Percentiles rank a stretch among this genome's conserved stretches.
Conservation (phyloP, 129 eudicot species). For the Ambrosia trifida region DNA sequence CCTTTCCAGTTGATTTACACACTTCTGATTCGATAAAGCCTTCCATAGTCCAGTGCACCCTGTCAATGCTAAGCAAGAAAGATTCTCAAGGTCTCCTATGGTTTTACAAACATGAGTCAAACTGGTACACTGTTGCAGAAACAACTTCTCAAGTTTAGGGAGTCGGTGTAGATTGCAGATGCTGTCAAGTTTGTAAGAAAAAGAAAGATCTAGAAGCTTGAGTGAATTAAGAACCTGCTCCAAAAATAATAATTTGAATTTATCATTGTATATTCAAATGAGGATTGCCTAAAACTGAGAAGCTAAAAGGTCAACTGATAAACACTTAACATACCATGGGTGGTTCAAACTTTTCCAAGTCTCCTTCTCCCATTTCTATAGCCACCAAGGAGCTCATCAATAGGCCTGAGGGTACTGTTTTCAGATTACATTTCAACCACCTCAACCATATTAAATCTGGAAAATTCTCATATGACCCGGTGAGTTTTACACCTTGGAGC, state of each 20-base stretch:
- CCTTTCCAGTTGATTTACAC: too few species aligned
- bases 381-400: too few species aligned
- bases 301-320: background rate
- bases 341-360: conserved; percentile 20
- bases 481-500: background rate
- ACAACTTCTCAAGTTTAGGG: conserved; percentile 28
- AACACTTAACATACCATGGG: conserved; percentile 19
- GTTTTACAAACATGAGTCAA: conserved; percentile 20
- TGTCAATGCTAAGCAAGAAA: conserved; percentile 5
- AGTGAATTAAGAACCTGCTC: conserved; percentile 28
- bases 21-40: too few species aligned
- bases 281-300: too few species aligned
- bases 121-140: background rate
- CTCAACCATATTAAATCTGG: background rate
- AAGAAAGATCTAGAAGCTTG: conserved; percentile 32
- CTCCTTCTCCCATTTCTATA: conserved; percentile 10
- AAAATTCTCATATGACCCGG: background rate
- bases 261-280: too few species aligned
- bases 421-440: background rate
- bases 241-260: background rate
- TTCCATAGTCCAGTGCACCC: conserved; percentile 16
- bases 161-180: conserved; percentile 6
- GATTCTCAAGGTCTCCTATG: too few species aligned
- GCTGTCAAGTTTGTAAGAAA: conserved; percentile 9
- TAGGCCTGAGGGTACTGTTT: too few species aligned